Conservation (phyloP, 1,139 yeast species). For the Hansenula lynferdii region DNA sequence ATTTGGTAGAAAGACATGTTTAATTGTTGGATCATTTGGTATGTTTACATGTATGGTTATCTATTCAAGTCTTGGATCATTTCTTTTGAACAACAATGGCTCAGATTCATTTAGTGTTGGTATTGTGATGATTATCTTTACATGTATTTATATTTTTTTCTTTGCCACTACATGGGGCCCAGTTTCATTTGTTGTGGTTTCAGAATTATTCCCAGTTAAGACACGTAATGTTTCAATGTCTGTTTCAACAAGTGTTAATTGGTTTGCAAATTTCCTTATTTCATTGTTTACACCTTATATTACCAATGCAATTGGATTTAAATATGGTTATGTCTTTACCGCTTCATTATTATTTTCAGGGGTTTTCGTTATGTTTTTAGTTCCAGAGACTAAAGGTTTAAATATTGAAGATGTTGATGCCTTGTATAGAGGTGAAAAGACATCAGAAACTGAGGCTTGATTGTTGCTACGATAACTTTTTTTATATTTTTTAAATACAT, state of each 20-base stretch:
- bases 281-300: slow-evolving; percentile 70
- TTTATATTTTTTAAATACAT: too few relatives aligned
- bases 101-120: slow-evolving; percentile 42
- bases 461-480: too few relatives aligned
- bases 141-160: slow-evolving; percentile 69
- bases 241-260: slow-evolving; percentile 66
- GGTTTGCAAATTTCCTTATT: slow-evolving; percentile 73
- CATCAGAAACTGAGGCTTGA: too few relatives aligned
- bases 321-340: slow-evolving; percentile 69
- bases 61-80: slow-evolving; percentile 62
- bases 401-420: slow-evolving; percentile 62
- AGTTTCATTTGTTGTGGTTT: slow-evolving; percentile 65
- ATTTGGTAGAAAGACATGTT: slow-evolving; percentile 62
- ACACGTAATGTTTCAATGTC: slow-evolving; percentile 76
- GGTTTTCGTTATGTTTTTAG: slow-evolving; percentile 53
- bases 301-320: slow-evolving; percentile 44
- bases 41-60: slow-evolving; percentile 60
- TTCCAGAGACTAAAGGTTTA: slow-evolving; percentile 71
- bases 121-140: slow-evolving; percentile 64
- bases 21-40: slow-evolving; percentile 55
- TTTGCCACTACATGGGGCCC: slow-evolving; percentile 90
- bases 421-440: not conserved
- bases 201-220: slow-evolving; percentile 75
- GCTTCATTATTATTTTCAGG: slow-evolving; percentile 55
- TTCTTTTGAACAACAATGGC: slow-evolving; percentile 11